These are phyloP conservation scores for Zalaria sp. DNA, from an alignment of 2,329 filamentous ascomycete genomes.

Conservation along the genomic window DNA sequence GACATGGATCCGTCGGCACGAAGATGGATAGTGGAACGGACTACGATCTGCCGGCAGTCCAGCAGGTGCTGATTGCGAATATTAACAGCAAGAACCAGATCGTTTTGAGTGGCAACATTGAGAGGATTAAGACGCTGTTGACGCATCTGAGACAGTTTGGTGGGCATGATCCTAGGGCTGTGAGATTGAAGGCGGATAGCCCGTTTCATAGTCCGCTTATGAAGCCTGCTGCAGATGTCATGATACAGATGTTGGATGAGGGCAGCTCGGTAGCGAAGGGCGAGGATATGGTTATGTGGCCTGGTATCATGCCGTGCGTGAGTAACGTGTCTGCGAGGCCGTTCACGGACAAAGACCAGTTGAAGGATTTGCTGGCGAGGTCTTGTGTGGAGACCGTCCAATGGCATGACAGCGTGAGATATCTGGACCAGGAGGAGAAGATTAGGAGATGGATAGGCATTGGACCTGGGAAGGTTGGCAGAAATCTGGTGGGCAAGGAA, in stretches of 20 bases:
- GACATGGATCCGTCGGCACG: constrained; percentile 45
- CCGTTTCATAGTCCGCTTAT: constrained; percentile 90
- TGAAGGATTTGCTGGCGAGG: constrained; percentile 65
- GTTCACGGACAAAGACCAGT: constrained; percentile 56
- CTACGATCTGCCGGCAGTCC: constrained; percentile 57
- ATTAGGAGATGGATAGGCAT: constrained; percentile 83
- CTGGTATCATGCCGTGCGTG: constrained; percentile 60
- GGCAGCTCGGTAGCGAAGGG: constrained; percentile 36
- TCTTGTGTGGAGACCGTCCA: constrained; percentile 83
- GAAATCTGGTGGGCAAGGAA: constrained; percentile 89
- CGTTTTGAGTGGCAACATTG: constrained; percentile 77
- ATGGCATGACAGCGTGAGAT: constrained; percentile 90
- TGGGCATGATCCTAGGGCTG: constrained; percentile 79
- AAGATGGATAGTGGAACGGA: constrained; percentile 47
- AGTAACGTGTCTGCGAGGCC: constrained; percentile 76
- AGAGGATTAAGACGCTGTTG: constrained; percentile 65
- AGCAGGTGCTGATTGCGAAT: constrained; percentile 84
- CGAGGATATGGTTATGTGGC: constrained; percentile 59
- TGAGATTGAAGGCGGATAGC: constrained; percentile 72
- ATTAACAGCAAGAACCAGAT: constrained; percentile 96
- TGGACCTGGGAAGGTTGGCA: constrained; percentile 82
- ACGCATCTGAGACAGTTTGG: constrained; percentile 79
- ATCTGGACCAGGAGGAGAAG: constrained; percentile 69
- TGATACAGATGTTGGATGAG: constrained; percentile 51
- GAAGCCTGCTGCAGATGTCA: constrained; percentile 64